phyloP scores from a whole-genome alignment of 768 basidiomycete genomes.

The Lanmaoa rubissima region DNA sequence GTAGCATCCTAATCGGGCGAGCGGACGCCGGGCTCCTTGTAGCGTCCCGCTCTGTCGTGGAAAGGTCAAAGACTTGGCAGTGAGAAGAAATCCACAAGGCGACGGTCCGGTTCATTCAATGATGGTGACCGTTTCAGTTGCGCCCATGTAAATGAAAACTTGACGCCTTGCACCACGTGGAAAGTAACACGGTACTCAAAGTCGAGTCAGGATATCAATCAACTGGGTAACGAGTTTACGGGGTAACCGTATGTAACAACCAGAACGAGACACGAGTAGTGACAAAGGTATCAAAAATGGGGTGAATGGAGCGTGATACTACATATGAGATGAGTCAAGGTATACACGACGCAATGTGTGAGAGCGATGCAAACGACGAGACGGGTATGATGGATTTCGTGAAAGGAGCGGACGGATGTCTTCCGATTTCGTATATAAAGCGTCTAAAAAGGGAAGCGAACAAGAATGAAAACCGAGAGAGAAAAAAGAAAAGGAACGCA shows the following conservation, averaged over 20 bases:
- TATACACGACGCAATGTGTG: conserved; percentile 38
- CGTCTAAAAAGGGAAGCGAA: conserved; percentile 28
- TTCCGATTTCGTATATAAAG: conserved; percentile 36
- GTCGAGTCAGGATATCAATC: conserved; percentile 33
- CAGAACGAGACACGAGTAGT: conserved; percentile 16
- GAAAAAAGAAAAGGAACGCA: conserved; percentile 29
- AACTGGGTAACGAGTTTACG: conserved; percentile 36
- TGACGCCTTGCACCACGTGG: conserved; percentile 16
- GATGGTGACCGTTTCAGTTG: conserved; percentile 13
- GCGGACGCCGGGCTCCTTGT: conserved; percentile 18
- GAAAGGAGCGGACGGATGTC: conserved; percentile 33
- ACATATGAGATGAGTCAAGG: conserved; percentile 36
- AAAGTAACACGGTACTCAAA: conserved; percentile 9
- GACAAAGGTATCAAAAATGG: conserved; percentile 36
- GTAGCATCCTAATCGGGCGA: conserved; percentile 11
- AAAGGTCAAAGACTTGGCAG: background rate
- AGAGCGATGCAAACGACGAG: conserved; percentile 38
- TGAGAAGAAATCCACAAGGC: conserved; percentile 12
- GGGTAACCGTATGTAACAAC: conserved; percentile 38
- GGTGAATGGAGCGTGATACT: conserved; percentile 36
- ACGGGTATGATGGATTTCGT: conserved; percentile 35
- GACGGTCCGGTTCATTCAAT: conserved; percentile 10
- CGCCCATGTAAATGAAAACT: conserved; percentile 28
- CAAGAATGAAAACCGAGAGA: conserved; percentile 21
- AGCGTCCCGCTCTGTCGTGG: conserved; percentile 10